Conservation (phyloP, 805 yeast species). For the Pichia thaimueangensis region DNA sequence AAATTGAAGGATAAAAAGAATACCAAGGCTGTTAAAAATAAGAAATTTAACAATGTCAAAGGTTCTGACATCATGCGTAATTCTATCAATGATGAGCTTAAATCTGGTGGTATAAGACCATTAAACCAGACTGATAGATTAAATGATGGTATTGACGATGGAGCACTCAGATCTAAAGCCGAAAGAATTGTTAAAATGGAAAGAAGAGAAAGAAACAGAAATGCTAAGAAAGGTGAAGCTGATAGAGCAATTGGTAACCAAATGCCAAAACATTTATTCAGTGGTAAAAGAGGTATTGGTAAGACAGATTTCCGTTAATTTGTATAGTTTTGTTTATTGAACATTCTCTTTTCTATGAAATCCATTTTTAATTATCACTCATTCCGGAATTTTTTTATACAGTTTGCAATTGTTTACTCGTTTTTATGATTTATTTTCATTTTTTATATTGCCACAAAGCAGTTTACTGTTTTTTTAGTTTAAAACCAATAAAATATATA, state of each 20-base stretch:
- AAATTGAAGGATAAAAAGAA: conserved; percentile 43
- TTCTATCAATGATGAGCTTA: conserved; percentile 12
- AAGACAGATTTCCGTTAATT: conserved; percentile 75
- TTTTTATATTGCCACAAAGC: too few relatives aligned
- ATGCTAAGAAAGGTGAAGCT: conserved; percentile 91
- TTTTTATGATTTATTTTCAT: too few relatives aligned
- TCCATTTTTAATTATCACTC: too few relatives aligned
- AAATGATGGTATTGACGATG: conserved; percentile 81
- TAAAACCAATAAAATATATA: too few relatives aligned
- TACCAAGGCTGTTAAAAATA: too few relatives aligned
- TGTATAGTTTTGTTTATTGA: background rate
- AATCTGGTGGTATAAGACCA: conserved; percentile 28
- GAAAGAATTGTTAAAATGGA: conserved; percentile 82
- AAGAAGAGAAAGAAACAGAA: conserved; percentile 89
- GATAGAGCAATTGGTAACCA: conserved; percentile 85
- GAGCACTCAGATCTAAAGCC: conserved; percentile 73
- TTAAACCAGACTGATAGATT: conserved; percentile 68
- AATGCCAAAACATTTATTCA: conserved; percentile 87
- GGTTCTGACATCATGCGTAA: conserved; percentile 77
- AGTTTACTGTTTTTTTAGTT: too few relatives aligned
- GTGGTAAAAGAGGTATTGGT: conserved; percentile 97
- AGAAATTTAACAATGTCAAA: conserved; percentile 31
- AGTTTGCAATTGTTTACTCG: too few relatives aligned
- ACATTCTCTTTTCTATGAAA: background rate
- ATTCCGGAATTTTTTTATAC: too few relatives aligned